Evolutionary conservation across 1,284 basidiomycete species (phyloP), one percentile per base, ranked within the genome.

Genomic region (Apiotrichum porosum): DNA sequence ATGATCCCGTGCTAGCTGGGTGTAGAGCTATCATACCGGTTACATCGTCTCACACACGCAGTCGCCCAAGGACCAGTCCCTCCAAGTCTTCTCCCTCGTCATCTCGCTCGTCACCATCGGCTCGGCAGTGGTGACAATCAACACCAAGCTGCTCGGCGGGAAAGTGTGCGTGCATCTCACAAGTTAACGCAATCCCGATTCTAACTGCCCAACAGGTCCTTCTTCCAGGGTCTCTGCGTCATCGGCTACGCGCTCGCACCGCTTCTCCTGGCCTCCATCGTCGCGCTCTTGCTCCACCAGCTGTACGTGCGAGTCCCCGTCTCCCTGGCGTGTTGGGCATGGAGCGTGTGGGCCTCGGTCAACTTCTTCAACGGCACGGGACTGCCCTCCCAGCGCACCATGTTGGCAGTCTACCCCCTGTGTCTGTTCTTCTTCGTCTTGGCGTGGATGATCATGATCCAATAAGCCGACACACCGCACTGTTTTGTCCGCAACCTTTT

Each of bases 271-370:
- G 91, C 92, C 3, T 91, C 90, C 4, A 76, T 95, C 36, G 78
- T 95, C 37, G 81, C 88, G 0, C 85, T 86, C 57, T 89, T 95
- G 58, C 83, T 95, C 18, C 87, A 81, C 51, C 76, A 83, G 37
- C 84, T 97, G 39, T 94, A 86, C 71, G 78, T 97, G 51, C 80
- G 92, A 45, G 83, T 84, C 23, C 91, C 91, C 3, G 73, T 97
- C 30, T 85, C 89, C 33, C 69, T 93, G 17, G 78, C 82, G 15
- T 86, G 87, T 19, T 93, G 89, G 85, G 89, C 79, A 31, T 97
- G 92, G 92, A 89, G 85, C 68, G 86, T 94, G 46, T 97, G 91
- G 90, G 91, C 91, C 2, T 86, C 90, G 26, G 84, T 93, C 49
- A 93, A 94, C 72, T 95, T 95, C 74, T 78, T 95, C 61, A 89